A percentile compares a stretch with the other conserved stretches of the same genome.
Conservation (phyloP, 108 stramenopile species). For the Parietichytrium sp. region DNA sequence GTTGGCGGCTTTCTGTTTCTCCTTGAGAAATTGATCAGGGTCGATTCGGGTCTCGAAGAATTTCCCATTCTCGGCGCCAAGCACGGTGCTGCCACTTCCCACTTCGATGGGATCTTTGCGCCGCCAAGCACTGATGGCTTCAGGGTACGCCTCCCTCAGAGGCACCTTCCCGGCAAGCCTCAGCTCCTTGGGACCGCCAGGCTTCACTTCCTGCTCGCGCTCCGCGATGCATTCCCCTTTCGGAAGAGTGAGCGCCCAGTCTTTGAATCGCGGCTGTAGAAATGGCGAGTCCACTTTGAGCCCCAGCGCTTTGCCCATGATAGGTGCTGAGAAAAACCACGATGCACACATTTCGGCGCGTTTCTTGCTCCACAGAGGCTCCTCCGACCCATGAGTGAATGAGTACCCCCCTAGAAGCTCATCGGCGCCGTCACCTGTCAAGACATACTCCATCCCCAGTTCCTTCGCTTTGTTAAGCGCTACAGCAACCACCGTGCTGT, state of each 20-base stretch:
- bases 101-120: constrained; percentile 68
- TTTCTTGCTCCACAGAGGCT: constrained; percentile 56
- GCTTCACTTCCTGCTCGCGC: background rate
- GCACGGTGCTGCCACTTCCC: constrained; percentile 59
- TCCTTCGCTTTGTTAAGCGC: constrained; percentile 53
- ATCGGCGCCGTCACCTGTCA: constrained; percentile 65
- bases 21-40: background rate
- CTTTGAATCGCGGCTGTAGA: background rate
- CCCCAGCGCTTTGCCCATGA: constrained; percentile 52
- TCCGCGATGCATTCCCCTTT: constrained; percentile 23
- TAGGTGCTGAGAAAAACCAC: constrained; percentile 62
- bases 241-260: background rate
- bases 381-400: constrained; percentile 58
- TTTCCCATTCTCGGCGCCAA: constrained; percentile 49
- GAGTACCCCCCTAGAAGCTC: constrained; percentile 69
- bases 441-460: constrained; percentile 51
- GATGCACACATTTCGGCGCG: constrained; percentile 61
- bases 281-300: constrained; percentile 44
- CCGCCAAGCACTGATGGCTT: constrained; percentile 64
- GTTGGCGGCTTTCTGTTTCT: background rate
- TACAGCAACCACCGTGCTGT: constrained; percentile 59
- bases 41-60: background rate
- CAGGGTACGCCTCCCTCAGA: constrained; percentile 59
- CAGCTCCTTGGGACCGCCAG: background rate
- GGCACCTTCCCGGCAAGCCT: constrained; percentile 59